These are phyloP conservation scores for Globisporangium nagaii DNA, from an alignment of 352 stramenopile genomes.

Conservation along the genomic window DNA sequence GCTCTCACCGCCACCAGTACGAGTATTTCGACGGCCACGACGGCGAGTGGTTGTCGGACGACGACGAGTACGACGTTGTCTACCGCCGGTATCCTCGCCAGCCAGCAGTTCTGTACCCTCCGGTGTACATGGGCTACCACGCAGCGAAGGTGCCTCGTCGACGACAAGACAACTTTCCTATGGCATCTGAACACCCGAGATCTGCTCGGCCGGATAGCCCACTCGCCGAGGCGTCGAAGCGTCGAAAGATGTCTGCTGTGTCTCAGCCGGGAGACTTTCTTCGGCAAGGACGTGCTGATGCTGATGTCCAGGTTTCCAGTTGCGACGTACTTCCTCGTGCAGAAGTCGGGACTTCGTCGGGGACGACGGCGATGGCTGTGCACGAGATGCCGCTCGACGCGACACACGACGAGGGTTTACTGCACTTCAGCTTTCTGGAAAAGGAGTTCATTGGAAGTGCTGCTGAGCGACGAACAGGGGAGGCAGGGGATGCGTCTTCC, in stretches of 20 bases:
- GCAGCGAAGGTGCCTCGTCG: background rate
- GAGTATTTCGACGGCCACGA: constrained; percentile 3
- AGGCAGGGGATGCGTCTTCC: background rate
- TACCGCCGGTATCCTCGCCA: constrained; percentile 10
- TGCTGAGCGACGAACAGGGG: background rate
- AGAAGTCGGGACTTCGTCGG: too few species aligned
- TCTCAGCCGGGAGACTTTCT: constrained; percentile 2
- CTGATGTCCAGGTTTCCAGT: constrained; percentile 6
- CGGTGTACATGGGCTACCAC: background rate
- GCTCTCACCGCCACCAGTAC: background rate
- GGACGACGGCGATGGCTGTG: too few species aligned
- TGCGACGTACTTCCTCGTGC: too few species aligned
- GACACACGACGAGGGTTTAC: too few species aligned
- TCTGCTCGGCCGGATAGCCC: background rate
- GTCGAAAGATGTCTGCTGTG: constrained; percentile 3
- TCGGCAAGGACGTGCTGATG: constrained; percentile 5
- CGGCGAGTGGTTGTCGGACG: constrained; percentile 12
- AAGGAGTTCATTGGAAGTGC: too few species aligned
- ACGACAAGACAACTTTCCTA: background rate
- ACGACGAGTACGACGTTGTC: constrained; percentile 4
- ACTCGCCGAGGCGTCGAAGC: background rate
- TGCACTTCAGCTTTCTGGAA: too few species aligned
- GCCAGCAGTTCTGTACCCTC: background rate
- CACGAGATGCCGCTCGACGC: too few species aligned
- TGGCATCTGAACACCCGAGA: background rate